These are phyloP conservation scores for Ascodesmis nigricans DNA, from an alignment of 495 filamentous ascomycete genomes.

Conservation along the genomic window DNA sequence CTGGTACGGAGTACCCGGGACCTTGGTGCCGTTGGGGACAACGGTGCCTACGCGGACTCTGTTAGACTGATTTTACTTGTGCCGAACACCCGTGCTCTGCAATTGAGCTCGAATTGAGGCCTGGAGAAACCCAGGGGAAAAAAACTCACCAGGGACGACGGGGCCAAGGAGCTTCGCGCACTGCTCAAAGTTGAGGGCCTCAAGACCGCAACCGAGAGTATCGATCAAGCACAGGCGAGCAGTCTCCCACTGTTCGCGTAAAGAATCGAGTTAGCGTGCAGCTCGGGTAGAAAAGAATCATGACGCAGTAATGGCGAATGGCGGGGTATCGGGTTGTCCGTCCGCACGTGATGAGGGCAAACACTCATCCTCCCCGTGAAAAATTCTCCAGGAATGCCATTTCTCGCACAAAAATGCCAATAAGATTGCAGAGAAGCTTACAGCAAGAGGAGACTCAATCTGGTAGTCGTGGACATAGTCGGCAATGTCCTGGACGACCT, in stretches of 20 bases:
- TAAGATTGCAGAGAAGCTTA: constrained; percentile 27
- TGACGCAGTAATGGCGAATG: no score
- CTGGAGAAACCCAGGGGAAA: background rate
- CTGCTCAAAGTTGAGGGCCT: constrained; percentile 86
- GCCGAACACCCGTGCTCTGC: no score
- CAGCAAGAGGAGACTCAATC: constrained; percentile 77
- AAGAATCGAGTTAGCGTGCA: constrained; percentile 1
- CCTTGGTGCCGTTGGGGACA: constrained; percentile 80
- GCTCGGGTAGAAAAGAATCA: constrained; percentile 5
- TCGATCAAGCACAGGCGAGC: constrained; percentile 77
- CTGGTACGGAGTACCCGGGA: constrained; percentile 80
- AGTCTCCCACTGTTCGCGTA: constrained; percentile 54
- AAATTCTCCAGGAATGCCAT: background rate
- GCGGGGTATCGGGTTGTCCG: no score
- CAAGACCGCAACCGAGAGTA: constrained; percentile 87
- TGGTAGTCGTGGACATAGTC: constrained; percentile 80
- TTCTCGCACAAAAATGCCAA: constrained; percentile 4
- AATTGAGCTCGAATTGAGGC: background rate
- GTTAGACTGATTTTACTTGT: no score
- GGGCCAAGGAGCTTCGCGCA: constrained; percentile 91
- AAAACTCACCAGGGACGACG: constrained; percentile 36
- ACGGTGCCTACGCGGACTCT: constrained; percentile 49
- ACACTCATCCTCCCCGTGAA: no score
- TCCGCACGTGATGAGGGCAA: no score
- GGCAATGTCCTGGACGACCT: constrained; percentile 85